A percentile compares a stretch with the other conserved stretches of the same genome.
Evolutionary conservation across 371 early-diverging fungal genomes (phyloP).

Genomic region (Mucor lusitanicus): DNA sequence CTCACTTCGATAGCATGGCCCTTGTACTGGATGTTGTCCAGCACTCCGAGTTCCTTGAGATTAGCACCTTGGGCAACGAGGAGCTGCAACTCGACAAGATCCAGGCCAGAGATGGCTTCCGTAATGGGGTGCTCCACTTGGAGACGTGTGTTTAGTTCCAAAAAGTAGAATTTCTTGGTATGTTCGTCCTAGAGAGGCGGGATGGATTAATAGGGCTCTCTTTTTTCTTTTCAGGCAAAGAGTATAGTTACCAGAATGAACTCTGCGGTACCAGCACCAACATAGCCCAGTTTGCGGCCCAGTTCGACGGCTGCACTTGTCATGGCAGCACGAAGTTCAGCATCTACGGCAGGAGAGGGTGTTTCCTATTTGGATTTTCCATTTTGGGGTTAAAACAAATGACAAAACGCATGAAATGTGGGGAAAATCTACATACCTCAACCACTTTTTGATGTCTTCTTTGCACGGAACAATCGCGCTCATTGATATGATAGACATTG

Average conservation of each 20-base stretch:
- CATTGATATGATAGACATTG: constrained; percentile 83
- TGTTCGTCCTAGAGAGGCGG: constrained; percentile 41
- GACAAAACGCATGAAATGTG: not conserved
- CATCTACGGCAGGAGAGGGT: constrained; percentile 60
- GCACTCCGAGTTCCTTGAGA: constrained; percentile 39
- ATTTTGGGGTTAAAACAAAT: constrained; percentile 16
- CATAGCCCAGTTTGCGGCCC: constrained; percentile 61
- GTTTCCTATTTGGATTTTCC: constrained; percentile 45
- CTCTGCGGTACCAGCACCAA: constrained; percentile 83
- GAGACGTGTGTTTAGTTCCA: constrained; percentile 85
- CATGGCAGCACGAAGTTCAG: constrained; percentile 51
- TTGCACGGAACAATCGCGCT: constrained; percentile 90
- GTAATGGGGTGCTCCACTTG: constrained; percentile 98
- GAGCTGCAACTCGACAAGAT: constrained; percentile 90
- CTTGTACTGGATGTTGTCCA: constrained; percentile 55
- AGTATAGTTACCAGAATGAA: constrained; percentile 61
- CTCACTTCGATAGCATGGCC: constrained; percentile 86
- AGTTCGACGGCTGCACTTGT: constrained; percentile 60
- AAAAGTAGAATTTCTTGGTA: constrained; percentile 75
- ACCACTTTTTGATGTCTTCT: constrained; percentile 87
- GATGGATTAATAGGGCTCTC: not conserved
- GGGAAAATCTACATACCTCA: constrained; percentile 54
- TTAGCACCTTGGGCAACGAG: constrained; percentile 68
- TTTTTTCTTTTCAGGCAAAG: no score
- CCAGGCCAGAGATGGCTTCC: constrained; percentile 90